A percentile compares a stretch with the other conserved stretches of the same genome.
Conservation (phyloP, 2,329 filamentous ascomycete genomes). For the Colletotrichum kahawae region DNA sequence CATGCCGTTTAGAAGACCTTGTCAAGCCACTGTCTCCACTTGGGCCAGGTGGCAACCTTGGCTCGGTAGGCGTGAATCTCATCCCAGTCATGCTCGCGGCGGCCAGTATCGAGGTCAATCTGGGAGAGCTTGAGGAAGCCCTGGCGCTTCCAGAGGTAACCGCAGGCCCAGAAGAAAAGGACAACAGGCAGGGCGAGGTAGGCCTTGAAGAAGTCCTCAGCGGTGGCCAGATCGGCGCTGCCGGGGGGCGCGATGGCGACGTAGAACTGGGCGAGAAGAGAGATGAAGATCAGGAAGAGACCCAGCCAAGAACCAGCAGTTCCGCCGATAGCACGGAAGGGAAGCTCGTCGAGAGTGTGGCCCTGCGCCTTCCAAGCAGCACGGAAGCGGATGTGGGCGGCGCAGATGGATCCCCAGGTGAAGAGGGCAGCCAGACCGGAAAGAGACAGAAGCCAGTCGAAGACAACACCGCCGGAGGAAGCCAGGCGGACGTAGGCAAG, state of each 20-base stretch:
- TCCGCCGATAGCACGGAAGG: slow-evolving; percentile 65
- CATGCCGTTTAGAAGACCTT: slow-evolving; percentile 37
- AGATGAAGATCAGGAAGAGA: slow-evolving; percentile 58
- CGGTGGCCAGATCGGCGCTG: slow-evolving; percentile 35
- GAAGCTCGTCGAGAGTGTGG: slow-evolving; percentile 66
- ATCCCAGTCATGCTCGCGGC: slow-evolving; percentile 70
- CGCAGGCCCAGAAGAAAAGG: slow-evolving; percentile 56
- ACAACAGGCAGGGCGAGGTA: slow-evolving; percentile 60
- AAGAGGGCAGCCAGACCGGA: slow-evolving; percentile 68
- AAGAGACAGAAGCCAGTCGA: slow-evolving; percentile 69
- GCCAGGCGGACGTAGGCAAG: slow-evolving; percentile 53
- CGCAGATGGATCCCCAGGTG: slow-evolving; percentile 69
- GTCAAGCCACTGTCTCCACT: slow-evolving; percentile 50
- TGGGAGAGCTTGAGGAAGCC: slow-evolving; percentile 63
- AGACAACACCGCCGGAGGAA: slow-evolving; percentile 54
- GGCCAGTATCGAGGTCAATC: slow-evolving; percentile 72
- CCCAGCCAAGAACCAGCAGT: slow-evolving; percentile 68
- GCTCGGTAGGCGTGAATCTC: slow-evolving; percentile 60
- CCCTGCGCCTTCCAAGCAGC: slow-evolving; percentile 62
- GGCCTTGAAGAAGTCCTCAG: slow-evolving; percentile 57
- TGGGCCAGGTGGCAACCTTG: slow-evolving; percentile 54
- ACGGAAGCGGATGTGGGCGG: slow-evolving; percentile 72
- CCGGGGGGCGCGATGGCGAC: slow-evolving; percentile 47
- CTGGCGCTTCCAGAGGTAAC: slow-evolving; percentile 69
- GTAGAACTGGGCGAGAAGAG: slow-evolving; percentile 58